phyloP scores from a whole-genome alignment of 2,329 filamentous ascomycete genomes.

The Calonectria pauciramosa region DNA sequence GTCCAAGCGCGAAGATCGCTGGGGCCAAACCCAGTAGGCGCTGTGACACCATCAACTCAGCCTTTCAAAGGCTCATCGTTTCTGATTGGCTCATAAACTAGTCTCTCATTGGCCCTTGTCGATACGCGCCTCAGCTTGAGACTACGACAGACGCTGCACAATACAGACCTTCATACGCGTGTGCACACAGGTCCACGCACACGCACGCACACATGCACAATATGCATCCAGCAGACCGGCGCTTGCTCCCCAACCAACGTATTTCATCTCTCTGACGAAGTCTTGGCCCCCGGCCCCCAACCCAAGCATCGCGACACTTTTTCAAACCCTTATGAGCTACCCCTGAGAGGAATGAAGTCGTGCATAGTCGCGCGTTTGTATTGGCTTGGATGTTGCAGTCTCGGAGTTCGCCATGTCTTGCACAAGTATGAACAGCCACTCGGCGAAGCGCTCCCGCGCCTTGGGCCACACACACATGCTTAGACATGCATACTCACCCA shows the following conservation, averaged over 20 bases:
- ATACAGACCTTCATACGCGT: not conserved
- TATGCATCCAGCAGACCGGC: not conserved
- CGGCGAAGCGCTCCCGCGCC: conserved; percentile 4
- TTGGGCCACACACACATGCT: not conserved
- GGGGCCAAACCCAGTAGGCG: not conserved
- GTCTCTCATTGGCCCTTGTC: not conserved
- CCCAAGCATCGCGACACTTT: not conserved
- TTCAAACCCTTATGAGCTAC: not conserved
- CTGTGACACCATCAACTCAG: not conserved
- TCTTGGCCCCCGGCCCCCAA: not conserved
- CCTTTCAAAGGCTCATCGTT: not conserved
- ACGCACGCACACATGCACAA: not conserved
- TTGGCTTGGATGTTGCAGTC: not conserved
- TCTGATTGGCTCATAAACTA: not conserved
- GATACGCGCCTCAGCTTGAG: not conserved
- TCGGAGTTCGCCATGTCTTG: not conserved
- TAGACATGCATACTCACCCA: not conserved
- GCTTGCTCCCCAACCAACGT: not conserved
- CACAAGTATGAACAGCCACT: not conserved
- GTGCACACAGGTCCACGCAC: not conserved
- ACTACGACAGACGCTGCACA: not conserved
- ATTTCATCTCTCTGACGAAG: not conserved
- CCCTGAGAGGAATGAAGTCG: not conserved
- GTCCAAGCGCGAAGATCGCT: conserved; percentile 5
- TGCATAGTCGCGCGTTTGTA: not conserved